A percentile compares a stretch with the other conserved stretches of the same genome.
Evolutionary conservation across 2,329 filamentous ascomycete species (phyloP).

Genomic region (Coleophoma crateriformis): DNA sequence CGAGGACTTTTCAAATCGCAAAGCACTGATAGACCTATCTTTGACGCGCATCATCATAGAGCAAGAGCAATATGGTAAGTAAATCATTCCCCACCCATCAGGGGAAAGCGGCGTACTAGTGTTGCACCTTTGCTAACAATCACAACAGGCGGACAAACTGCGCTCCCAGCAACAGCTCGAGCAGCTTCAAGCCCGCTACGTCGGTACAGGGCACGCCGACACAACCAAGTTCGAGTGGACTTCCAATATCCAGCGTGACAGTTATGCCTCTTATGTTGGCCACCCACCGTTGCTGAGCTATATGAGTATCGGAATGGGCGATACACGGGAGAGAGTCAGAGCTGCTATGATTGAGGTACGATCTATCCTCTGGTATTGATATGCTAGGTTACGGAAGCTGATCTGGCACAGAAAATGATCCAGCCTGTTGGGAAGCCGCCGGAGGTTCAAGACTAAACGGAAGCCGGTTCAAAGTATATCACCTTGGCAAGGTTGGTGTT

Average conservation of each 20-base stretch:
- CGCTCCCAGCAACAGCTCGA: constrained; percentile 97
- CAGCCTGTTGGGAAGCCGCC: constrained; percentile 61
- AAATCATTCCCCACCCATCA: background rate
- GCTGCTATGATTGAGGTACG: constrained; percentile 70
- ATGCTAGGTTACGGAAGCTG: background rate
- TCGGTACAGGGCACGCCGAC: constrained; percentile 94
- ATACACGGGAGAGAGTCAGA: constrained; percentile 74
- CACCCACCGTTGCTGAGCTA: constrained; percentile 86
- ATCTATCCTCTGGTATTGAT: constrained; percentile 1
- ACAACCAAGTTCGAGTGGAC: constrained; percentile 98
- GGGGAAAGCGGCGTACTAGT: too few species aligned
- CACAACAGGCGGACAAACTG: constrained; percentile 81
- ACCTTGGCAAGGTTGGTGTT: background rate
- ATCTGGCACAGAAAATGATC: constrained; percentile 54
- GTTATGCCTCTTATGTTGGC: constrained; percentile 80
- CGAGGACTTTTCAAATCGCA: too few species aligned
- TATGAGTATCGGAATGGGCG: constrained; percentile 84
- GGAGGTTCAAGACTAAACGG: constrained; percentile 42
- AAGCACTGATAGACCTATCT: too few species aligned
- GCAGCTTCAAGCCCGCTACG: constrained; percentile 88
- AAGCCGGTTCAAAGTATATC: background rate
- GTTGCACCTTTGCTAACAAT: too few species aligned
- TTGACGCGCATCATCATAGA: too few species aligned
- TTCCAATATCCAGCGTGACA: constrained; percentile 92
- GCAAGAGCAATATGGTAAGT: constrained; percentile 12